Base-by-base conservation (phyloP, 192 early-diverging fungal genomes). In the Coemansia sp. region DNA sequence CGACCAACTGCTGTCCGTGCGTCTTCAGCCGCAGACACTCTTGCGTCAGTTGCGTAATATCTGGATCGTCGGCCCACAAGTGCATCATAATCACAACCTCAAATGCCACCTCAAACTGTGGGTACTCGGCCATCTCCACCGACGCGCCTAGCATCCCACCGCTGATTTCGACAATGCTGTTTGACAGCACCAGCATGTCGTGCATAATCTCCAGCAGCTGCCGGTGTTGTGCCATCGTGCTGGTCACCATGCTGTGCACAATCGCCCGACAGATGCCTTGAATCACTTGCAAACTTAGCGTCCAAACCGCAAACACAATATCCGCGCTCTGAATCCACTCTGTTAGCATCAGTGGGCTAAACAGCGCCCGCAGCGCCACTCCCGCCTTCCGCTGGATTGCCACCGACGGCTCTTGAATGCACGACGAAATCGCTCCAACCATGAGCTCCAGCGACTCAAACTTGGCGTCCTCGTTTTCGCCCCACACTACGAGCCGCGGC, bases 251-350 rank as follows among this genome's bases (percentile, higher is more conserved):
- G 71, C 79, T 82, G 62, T 82, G 79, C n/a, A 82, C 79, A 19
- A 82, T 66, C 2, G 79, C 79, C 19, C 79, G 79, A 64, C 79
- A 82, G 29, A 76, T 71, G 31, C 74, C 79, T 62, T 82, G 79
- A 51, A 82, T 70, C 30, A 91, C 84, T 57, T 87, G 84, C 64
- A 84, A 72, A 42, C 84, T 89, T 27, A 92, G 80, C 8, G 85
- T 90, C 94, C 94, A 96, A 72, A 93, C 91, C 0, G 85, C 86
- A 30, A 83, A 72, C 85, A 94, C 92, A 33, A 88, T 76, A 27
- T 84, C 78, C 0, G 88, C 90, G 19, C 84, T 72, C 50, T 88
- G 88, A 0, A 93, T 92, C 95, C 95, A 98, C 60, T 89, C 81
- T 31, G 84, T 74, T 63, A 95, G 88, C 53, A 88, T 83, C 29